phyloP scores from a whole-genome alignment of 2,329 filamentous ascomycete genomes.

The Moelleriella libera region DNA sequence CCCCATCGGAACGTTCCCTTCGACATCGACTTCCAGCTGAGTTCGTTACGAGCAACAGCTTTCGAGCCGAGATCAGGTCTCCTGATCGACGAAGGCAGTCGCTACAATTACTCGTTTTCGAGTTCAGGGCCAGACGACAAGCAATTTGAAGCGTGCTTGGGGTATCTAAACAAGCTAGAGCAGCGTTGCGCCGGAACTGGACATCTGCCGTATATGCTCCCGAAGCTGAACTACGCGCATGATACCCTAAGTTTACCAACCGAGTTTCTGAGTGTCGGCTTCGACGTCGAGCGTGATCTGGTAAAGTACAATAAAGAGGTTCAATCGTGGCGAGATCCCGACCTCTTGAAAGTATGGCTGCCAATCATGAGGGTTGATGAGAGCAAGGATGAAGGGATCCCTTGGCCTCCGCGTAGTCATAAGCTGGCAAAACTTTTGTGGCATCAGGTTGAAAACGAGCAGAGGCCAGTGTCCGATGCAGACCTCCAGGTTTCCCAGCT shows the following conservation, averaged over 20 bases:
- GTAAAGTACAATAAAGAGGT: conserved; percentile 1
- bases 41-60: conserved; percentile 5
- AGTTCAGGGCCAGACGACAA: not conserved
- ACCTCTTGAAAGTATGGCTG: conserved; percentile 3
- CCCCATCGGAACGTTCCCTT: conserved; percentile 12
- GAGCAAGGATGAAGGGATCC: conserved; percentile 3
- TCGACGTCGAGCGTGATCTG: conserved; percentile 1
- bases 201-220: not conserved
- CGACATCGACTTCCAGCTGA: conserved; percentile 11
- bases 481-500: conserved; percentile 2
- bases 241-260: not conserved
- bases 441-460: conserved; percentile 4
- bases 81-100: not conserved
- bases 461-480: not conserved
- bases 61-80: not conserved
- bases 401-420: conserved; percentile 1
- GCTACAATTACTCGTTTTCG: not conserved
- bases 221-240: conserved; percentile 1
- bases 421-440: conserved; percentile 1
- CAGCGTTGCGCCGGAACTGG: not conserved
- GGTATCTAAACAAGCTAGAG: not conserved
- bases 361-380: conserved; percentile 3
- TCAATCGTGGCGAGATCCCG: conserved; percentile 2
- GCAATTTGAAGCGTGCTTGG: not conserved
- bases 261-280: not conserved